Evolutionary conservation across 176 grass and related monocot genomes (phyloP).

Genomic region (Musa acuminata): DNA sequence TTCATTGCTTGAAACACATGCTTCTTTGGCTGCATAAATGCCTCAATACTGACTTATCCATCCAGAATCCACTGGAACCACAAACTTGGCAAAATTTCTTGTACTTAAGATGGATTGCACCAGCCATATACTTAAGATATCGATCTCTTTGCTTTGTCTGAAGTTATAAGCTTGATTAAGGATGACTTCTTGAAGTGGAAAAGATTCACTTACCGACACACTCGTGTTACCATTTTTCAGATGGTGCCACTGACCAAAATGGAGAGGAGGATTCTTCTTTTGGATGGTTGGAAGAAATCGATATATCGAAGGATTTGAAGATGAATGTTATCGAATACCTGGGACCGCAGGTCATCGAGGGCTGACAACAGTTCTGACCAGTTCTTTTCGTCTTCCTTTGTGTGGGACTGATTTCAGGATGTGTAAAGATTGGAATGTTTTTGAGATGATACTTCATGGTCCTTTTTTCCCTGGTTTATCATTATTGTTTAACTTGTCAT

Average conservation of each 20-base stretch:
- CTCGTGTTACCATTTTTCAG: constrained; percentile 10
- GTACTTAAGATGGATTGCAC: neutral
- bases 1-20: too few species aligned
- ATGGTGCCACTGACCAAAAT: neutral
- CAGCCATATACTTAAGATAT: neutral
- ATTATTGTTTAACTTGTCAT: too few species aligned
- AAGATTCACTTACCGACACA: neutral
- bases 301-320: constrained; percentile 39
- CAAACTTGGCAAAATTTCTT: too few species aligned
- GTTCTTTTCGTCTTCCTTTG: too few species aligned
- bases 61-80: too few species aligned
- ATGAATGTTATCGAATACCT: constrained; percentile 48
- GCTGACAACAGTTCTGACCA: constrained; percentile 4
- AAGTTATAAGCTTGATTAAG: neutral
- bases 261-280: constrained; percentile 17
- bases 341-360: constrained; percentile 55
- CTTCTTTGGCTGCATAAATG: too few species aligned
- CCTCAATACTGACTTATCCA: too few species aligned
- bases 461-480: too few species aligned
- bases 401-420: too few species aligned
- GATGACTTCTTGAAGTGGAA: neutral
- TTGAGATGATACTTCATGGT: too few species aligned
- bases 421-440: too few species aligned
- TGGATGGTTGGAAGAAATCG: constrained; percentile 62
- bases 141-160: neutral